Conservation (phyloP, 257 asterid genomes). For the Plantago ovata region DNA sequence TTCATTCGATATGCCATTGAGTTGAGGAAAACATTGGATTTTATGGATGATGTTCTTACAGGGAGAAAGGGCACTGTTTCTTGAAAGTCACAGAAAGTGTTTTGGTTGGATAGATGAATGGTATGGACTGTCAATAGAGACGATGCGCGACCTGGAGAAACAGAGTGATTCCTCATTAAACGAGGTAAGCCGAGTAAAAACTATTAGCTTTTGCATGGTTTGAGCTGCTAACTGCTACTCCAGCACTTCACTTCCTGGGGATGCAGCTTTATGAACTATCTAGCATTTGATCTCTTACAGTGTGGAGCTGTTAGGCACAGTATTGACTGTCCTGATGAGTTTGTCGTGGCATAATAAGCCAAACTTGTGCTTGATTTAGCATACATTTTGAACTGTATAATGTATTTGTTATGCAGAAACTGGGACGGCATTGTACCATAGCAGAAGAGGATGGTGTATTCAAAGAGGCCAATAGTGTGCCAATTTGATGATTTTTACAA, state of each 20-base stretch:
- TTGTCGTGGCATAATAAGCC: neutral
- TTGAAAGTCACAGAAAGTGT: slow-evolving; percentile 74
- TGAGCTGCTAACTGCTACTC: neutral
- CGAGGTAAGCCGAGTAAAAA: slow-evolving; percentile 35
- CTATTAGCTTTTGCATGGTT: neutral
- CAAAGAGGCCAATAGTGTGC: slow-evolving; percentile 15
- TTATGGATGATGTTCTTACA: slow-evolving; percentile 21
- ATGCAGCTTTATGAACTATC: too few relatives aligned
- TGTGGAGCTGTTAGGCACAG: too few relatives aligned
- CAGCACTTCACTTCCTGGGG: too few relatives aligned
- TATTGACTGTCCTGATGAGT: too few relatives aligned
- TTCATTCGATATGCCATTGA: neutral
- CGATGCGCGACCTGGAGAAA: slow-evolving; percentile 79
- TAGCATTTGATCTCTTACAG: too few relatives aligned
- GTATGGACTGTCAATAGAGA: slow-evolving; percentile 62
- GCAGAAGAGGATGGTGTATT: slow-evolving; percentile 27
- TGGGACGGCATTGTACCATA: slow-evolving; percentile 33
- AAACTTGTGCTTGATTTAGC: neutral
- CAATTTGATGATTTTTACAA: neutral
- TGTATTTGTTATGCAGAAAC: slow-evolving; percentile 41
- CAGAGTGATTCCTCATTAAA: slow-evolving; percentile 71
- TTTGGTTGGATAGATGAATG: slow-evolving; percentile 60
- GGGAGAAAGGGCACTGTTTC: slow-evolving; percentile 92
- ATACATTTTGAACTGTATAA: neutral
- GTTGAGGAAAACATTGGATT: too few relatives aligned